A percentile compares a stretch with the other conserved stretches of the same genome.
phyloP scores from a whole-genome alignment of 2,329 filamentous ascomycete species.

The Chalaropsis ovoidea region DNA sequence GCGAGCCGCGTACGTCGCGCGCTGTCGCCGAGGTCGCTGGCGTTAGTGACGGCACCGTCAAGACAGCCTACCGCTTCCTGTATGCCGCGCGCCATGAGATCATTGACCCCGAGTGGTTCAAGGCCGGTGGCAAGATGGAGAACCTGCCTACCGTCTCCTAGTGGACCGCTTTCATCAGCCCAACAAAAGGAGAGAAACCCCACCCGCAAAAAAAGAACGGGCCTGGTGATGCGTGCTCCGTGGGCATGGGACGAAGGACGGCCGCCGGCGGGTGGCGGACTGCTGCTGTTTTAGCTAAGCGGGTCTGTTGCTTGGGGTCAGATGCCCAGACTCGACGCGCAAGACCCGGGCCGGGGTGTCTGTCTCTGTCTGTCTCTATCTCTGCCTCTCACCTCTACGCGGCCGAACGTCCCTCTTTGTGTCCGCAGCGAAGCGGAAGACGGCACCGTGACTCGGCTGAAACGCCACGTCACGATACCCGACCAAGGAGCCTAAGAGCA shows the following conservation, averaged over 20 bases:
- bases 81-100: constrained; percentile 64
- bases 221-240: neutral
- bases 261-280: too few relatives aligned
- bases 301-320: too few relatives aligned
- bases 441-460: neutral
- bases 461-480: neutral
- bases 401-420: neutral
- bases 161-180: neutral
- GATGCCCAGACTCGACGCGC: too few relatives aligned
- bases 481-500: neutral
- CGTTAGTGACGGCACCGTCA: constrained; percentile 94
- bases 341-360: too few relatives aligned
- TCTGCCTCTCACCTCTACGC: too few relatives aligned
- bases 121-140: constrained; percentile 59
- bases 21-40: constrained; percentile 76
- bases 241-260: neutral
- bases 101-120: constrained; percentile 65
- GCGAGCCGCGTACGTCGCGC: constrained; percentile 66
- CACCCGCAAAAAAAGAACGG: neutral
- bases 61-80: constrained; percentile 85
- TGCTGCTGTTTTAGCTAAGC: too few relatives aligned
- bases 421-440: neutral
- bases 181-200: neutral
- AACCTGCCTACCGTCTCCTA: constrained; percentile 48
- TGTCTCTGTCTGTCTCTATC: too few relatives aligned